Base-by-base conservation (phyloP, 805 yeast species). In the Wickerhamomyces silvicola region DNA sequence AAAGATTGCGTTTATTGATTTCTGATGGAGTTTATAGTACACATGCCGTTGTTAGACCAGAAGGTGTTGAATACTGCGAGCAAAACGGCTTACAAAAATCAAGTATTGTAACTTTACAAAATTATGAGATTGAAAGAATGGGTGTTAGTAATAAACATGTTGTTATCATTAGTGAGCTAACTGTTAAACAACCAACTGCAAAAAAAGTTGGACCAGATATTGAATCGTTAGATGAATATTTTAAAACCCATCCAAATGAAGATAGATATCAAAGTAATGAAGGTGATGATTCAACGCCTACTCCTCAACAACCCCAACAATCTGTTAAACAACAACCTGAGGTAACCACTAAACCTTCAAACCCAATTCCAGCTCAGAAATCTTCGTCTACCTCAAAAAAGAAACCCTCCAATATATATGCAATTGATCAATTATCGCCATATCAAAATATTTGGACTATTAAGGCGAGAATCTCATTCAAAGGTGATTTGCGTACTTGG, bases 361-460 rank as follows among this genome's bases (percentile, higher is more conserved):
- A 31, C 13, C 32, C 37, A n/a, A n/a, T 6, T 8, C n/a, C 29
- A 3, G 13, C 59, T 21, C 57, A 56, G 33, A 49, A 43, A 31
- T n/a, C n/a, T n/a, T n/a, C n/a, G n/a, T n/a, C n/a, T n/a, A n/a
- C n/a, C n/a, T n/a, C n/a, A n/a, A n/a, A n/a, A n/a, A n/a, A n/a
- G n/a, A 47, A 56, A 9, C 59, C 54, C 27, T 67, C 70, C 19
- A 62, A 62, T 34, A 64, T 82, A 24, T 74, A 72, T 45, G 81
- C 94, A 9, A 84, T 88, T 45, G 95, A 85, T 51, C 85, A 80
- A 41, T 64, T 92, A 31, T 85, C 96, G 10, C 97, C 97, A 7
- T 92, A 83, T 56, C 92, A 84, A 55, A 81, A 78, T 52, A 67
- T 70, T 31, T 92, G 97, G 97, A 80, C 90, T 6, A 84, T 92